Evolutionary conservation across 495 filamentous ascomycete genomes (phyloP), one percentile per base, ranked within the genome.

Genomic region (Terfezia boudieri): DNA sequence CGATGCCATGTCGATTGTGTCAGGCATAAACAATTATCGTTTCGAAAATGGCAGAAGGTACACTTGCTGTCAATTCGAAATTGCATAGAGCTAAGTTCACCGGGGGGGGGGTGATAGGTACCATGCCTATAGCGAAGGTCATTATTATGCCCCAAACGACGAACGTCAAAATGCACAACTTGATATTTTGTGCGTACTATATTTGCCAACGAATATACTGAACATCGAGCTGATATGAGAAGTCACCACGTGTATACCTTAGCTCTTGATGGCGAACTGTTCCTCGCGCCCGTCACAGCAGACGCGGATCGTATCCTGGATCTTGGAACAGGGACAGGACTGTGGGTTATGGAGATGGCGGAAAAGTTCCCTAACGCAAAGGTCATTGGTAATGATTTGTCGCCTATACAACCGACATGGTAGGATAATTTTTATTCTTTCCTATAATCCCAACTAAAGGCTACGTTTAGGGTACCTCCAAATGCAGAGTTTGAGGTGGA

Each of bases 271-370:
- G 78, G 79, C n/a, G 71, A 71, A 46, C 67, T 81, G 8, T 74
- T 71, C 58, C 66, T 79, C 4, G 73, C 82, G 0, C 82, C 82
- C 7, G 67, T 85, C 14, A 68, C 63, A 35, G 50, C 64, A 9
- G 66, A 73, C n/a, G 70, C 74, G 1, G 71, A 81, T 54, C 75
- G 75, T 54, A 73, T 81, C 20, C 69, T 84, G 9, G 82, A 86
- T 58, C 60, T 84, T 38, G 82, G 82, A 48, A 84, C 80, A 0
- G 82, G 81, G 9, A 65, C 61, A 22, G 58, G 60, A 17, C 63
- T 69, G n/a, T 77, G 75, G 74, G 71, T 71, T n/a, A 71, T 72
- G 16, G 71, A 71, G 37, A 66, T 78, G 61, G 76, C 70, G 20
- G 72, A 75, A 57, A 53, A 58, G 53, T 74, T 69, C 43, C 71